These are phyloP conservation scores for Flaveria robusta DNA, from an alignment of 129 eudicot species.

Conservation along the genomic window DNA sequence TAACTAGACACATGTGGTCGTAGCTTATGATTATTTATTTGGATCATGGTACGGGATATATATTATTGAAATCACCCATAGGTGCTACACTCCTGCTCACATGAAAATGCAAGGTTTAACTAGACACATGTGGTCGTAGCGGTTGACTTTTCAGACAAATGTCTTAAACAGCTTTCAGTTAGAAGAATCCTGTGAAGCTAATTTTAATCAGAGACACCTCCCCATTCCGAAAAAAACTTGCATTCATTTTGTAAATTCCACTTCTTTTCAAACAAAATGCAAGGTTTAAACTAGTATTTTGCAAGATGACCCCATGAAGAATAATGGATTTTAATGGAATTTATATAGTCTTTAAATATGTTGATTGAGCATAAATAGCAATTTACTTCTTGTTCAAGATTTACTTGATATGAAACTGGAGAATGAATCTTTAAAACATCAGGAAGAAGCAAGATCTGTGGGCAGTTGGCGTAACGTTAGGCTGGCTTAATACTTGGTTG, in stretches of 20 bases:
- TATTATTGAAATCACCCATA: constrained; percentile 1
- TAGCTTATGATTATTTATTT: background rate
- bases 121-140: constrained; percentile 7
- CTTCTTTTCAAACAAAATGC: no score
- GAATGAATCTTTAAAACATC: constrained; percentile 17
- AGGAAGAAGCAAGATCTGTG: constrained; percentile 78
- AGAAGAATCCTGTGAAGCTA: no score
- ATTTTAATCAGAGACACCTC: no score
- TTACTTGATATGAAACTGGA: background rate
- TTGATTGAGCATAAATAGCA: constrained; percentile 13
- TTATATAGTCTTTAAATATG: constrained; percentile 17
- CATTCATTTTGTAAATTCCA: no score
- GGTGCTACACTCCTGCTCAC: background rate
- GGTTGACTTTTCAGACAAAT: constrained; percentile 17
- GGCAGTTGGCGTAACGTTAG: constrained; percentile 54
- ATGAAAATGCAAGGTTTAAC: background rate
- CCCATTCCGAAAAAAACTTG: no score
- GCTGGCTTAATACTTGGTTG: constrained; percentile 74
- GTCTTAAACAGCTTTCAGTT: background rate
- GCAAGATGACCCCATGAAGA: background rate
- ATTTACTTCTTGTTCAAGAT: background rate
- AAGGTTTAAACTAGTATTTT: background rate
- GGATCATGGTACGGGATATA: background rate
- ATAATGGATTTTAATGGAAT: background rate
- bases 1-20: constrained; percentile 5